Conservation (phyloP, 495 filamentous ascomycete species). For the Chaetomium tenue region DNA sequence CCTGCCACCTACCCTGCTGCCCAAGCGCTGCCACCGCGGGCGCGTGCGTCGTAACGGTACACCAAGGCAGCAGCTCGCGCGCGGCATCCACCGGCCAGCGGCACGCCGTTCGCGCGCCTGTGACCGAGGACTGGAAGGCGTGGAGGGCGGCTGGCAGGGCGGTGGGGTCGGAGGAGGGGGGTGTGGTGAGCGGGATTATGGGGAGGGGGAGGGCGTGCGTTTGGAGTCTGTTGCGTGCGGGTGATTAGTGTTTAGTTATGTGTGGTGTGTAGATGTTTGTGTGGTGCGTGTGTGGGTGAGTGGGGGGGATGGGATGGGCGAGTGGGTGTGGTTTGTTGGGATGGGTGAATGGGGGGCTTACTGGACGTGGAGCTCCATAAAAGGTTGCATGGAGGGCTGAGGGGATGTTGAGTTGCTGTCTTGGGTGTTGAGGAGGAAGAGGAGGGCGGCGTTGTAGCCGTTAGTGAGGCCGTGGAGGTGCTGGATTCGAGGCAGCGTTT, state of each 20-base stretch:
- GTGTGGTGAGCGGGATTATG: conserved; percentile 35
- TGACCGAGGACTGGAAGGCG: conserved; percentile 32
- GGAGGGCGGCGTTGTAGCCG: neutral
- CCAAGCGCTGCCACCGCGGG: too few species aligned
- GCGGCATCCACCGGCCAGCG: conserved; percentile 22
- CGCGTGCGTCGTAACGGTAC: conserved; percentile 35
- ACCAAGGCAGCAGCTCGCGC: conserved; percentile 47
- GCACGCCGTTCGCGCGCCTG: conserved; percentile 7
- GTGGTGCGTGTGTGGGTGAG: neutral
- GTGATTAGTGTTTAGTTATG: too few species aligned
- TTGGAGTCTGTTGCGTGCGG: neutral
- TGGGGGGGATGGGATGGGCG: too few species aligned
- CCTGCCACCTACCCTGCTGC: too few species aligned
- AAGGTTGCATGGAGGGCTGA: conserved; percentile 12
- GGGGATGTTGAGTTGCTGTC: neutral
- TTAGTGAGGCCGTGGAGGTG: conserved; percentile 39
- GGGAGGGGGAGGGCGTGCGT: conserved; percentile 22
- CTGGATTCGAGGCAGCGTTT: conserved; percentile 44
- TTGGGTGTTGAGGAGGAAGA: conserved; percentile 14
- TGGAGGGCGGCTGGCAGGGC: conserved; percentile 33
- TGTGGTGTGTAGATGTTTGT: neutral
- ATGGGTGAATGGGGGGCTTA: neutral
- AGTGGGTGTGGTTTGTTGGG: neutral
- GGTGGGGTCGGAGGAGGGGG: conserved; percentile 23
- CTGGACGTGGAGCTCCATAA: conserved; percentile 17